Base-by-base conservation (phyloP, 495 filamentous ascomycete genomes). In the Astrocystis sublimbata region DNA sequence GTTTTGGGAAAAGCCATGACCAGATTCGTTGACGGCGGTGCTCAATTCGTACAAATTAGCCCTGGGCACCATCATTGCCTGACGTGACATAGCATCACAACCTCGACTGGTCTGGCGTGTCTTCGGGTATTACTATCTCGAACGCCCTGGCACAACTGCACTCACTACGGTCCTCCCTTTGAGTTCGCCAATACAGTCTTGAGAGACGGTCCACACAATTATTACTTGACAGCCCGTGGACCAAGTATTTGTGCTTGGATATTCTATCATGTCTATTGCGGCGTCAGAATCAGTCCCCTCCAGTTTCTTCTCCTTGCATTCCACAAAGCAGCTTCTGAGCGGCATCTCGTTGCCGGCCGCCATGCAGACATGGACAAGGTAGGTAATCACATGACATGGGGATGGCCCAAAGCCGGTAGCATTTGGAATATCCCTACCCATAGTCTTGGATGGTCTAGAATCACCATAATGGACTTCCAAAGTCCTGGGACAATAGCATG, bases 1-100 rank as follows among this genome's bases (percentile, higher is more conserved):
- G 50, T 69, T 72, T 64, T 68, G 51, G 70, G 67, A 68, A 61
- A 61, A 19, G 51, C 51, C 52, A 35, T 57, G 49, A 62, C 68
- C 65, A 57, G 42, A 66, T 70, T 68, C 41, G 70, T 60, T 58
- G 59, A 28, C 26, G 42, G 17, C 38, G 30, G 50, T 54, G 61
- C 62, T 57, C 51, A 64, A 67, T 68, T 67, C 64, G 43, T 59
- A 33, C 54, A 12, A 28, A 43, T 28, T 45, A 33, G 26, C 33
- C 23, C 8, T 5, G 28, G 38, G 40, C 35, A 57, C 15, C 23
- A 57, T 9, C 24, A 17, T 45, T 59, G 56, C 40, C 56, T 19
- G 6, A 59, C 43, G 19, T 59, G 21, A 40, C 42, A 50, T 36
- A 17, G 33, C 17, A 12, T 59, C 30, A 35, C n/a, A 41, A 36